These are phyloP conservation scores for Inga laurina DNA, from an alignment of 306 rosid genomes.

Conservation along the genomic window DNA sequence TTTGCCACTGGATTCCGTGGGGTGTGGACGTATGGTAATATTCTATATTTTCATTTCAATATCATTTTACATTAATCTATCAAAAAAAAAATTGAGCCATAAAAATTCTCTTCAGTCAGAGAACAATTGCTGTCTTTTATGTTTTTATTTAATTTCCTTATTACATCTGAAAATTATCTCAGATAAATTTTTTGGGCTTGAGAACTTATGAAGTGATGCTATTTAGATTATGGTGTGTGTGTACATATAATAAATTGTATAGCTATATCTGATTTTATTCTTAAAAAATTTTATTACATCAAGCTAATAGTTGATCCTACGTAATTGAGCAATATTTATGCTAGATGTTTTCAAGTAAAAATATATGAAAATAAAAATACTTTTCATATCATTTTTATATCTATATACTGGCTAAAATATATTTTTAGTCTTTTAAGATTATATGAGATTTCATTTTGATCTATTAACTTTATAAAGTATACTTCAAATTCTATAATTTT, in stretches of 20 bases:
- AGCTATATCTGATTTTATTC: background rate
- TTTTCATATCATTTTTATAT: no score
- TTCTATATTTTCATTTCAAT: background rate
- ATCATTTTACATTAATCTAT: background rate
- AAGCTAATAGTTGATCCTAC: background rate
- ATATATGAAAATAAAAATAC: no score
- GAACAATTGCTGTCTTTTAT: background rate
- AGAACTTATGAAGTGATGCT: background rate
- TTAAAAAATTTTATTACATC: background rate
- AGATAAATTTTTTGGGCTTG: background rate
- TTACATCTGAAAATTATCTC: background rate
- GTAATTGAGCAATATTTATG: no score
- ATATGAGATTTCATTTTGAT: no score
- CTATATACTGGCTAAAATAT: no score
- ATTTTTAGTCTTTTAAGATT: no score
- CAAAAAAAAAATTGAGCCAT: background rate
- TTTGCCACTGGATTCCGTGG: background rate
- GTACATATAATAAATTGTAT: background rate
- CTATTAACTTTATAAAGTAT: no score
- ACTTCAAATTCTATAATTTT: no score
- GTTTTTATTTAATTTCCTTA: background rate
- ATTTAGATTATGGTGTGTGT: background rate
- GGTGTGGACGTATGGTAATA: background rate
- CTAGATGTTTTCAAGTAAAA: background rate
- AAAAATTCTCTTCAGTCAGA: background rate